Conservation (phyloP, 306 rosid species). For the Gynostemma pentaphyllum region DNA sequence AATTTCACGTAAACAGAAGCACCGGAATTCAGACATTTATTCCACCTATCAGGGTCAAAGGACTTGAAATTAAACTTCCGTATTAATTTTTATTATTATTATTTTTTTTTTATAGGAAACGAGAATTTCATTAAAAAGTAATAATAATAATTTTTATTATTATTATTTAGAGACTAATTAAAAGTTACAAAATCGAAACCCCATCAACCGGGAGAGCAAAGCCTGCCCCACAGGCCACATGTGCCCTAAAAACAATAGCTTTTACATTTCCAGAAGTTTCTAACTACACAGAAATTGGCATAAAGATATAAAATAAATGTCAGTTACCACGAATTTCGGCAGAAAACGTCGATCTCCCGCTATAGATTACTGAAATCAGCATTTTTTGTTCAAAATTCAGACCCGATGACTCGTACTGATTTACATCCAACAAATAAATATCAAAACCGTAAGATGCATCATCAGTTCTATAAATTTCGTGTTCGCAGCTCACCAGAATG, state of each 20-base stretch:
- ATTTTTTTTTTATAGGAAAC: no score
- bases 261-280: neutral
- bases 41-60: neutral
- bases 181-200: neutral
- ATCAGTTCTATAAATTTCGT: neutral
- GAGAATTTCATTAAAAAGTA: no score
- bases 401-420: neutral
- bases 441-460: neutral
- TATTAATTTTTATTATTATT: no score
- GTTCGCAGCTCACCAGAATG: neutral
- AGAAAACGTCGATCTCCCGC: neutral
- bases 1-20: neutral
- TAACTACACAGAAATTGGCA: neutral
- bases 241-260: neutral
- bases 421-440: no score
- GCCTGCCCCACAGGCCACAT: conserved; percentile 1
- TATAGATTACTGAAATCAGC: neutral
- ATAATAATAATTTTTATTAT: no score
- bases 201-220: neutral
- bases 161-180: neutral
- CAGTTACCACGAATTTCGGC: neutral
- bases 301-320: neutral
- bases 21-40: neutral
- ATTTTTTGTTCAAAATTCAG: neutral
- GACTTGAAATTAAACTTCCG: neutral